Evolutionary conservation across 768 basidiomycete genomes (phyloP), one percentile per base, ranked within the genome.

Genomic region (Phylloporus arenicola): DNA sequence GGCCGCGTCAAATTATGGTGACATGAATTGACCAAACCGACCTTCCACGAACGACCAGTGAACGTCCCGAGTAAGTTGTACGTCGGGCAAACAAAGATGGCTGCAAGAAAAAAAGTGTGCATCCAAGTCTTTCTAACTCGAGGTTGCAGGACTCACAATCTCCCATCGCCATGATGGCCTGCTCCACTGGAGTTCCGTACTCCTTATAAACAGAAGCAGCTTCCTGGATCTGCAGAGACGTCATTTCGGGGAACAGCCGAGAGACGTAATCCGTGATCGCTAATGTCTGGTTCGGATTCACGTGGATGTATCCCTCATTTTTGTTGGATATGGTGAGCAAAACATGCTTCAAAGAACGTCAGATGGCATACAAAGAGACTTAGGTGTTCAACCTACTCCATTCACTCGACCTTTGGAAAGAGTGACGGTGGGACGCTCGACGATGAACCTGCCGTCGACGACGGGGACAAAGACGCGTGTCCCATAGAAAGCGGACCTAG

Each of bases 361-460:
- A 63, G 37, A 19, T 14, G 6, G 27, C 1, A 5, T 50, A 13
- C 43, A 2, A 17, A 14, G 19, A 4, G 5, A 19, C 35, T 20
- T 6, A 2, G 8, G 1, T n/a, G 5, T 12, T 30, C 6, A 22
- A 19, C 72, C 12, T 55, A 79, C 76, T 14, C 71, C 72, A 40
- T 79, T 79, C 40, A 75, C 43, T 51, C 64, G 67, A 16, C 72
- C 67, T 39, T 64, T 61, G 9, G 57, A 55, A 17, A 80, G 48
- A 3, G 72, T 63, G 41, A 68, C 50, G 0, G 67, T 73, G 6
- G 77, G 75, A 12, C 74, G 62, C 42, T 74, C 70, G 1, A 67
- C 61, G 40, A 79, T 76, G 52, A 77, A 74, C 0, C 58, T 65
- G 4, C 75, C 78, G 55, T 79, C 78, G 2, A 80, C 69, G 19